phyloP scores from a whole-genome alignment of 441 rosid genomes.

The Adansonia grandidieri region DNA sequence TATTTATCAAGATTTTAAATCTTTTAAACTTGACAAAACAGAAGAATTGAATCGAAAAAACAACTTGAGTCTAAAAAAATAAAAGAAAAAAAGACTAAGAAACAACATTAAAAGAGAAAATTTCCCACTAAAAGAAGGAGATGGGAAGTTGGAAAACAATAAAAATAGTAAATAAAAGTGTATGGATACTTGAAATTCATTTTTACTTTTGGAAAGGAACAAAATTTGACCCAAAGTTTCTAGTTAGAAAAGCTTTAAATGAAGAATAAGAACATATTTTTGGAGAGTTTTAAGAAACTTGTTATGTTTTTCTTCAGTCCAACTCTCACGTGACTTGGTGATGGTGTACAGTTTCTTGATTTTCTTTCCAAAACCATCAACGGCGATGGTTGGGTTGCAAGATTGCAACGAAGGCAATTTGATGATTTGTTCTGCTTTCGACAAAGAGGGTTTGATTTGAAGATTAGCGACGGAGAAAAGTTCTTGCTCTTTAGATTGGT shows the following conservation, averaged over 20 bases:
- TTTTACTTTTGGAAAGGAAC: background rate
- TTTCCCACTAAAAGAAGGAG: background rate
- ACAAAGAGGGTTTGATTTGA: no score
- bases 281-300: slow-evolving; percentile 68
- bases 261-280: slow-evolving; percentile 34
- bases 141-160: background rate
- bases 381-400: no score
- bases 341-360: slow-evolving; percentile 67
- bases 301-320: slow-evolving; percentile 72
- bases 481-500: no score
- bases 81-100: no score
- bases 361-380: slow-evolving; percentile 50
- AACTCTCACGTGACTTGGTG: slow-evolving; percentile 71
- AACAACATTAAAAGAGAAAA: background rate
- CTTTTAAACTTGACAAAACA: background rate
- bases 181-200: background rate
- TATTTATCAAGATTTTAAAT: slow-evolving; percentile 1
- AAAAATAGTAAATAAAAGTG: background rate
- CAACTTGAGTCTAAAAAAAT: no score
- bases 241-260: background rate
- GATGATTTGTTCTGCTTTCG: no score
- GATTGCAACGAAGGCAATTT: no score
- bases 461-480: no score
- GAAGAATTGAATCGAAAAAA: background rate
- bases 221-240: background rate